A percentile compares a stretch with the other conserved stretches of the same genome.
Evolutionary conservation across 2,329 filamentous ascomycete species (phyloP).

Genomic region (Podosphaera aphanis): DNA sequence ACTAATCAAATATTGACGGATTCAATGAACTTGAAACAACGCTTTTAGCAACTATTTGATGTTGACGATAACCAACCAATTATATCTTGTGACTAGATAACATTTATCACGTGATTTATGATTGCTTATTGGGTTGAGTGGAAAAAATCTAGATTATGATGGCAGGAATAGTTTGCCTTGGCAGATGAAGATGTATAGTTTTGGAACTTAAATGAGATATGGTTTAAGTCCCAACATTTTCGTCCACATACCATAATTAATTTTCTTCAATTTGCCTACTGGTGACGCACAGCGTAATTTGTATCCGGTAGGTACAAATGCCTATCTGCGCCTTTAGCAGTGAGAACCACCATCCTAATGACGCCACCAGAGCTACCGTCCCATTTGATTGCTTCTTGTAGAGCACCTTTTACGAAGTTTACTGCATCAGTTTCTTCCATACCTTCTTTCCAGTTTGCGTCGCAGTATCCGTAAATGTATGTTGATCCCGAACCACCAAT

Average conservation of each 20-base stretch:
- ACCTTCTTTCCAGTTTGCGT: slow-evolving; percentile 80
- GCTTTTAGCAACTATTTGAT: neutral
- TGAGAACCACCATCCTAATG: slow-evolving; percentile 92
- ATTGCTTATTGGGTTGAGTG: neutral
- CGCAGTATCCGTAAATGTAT: slow-evolving; percentile 98
- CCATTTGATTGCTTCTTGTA: slow-evolving; percentile 96
- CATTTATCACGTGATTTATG: neutral
- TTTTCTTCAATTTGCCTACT: slow-evolving; percentile 26
- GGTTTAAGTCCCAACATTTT: too few species aligned
- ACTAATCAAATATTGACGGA: too few species aligned
- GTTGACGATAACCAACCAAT: neutral
- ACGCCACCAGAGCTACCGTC: slow-evolving; percentile 96
- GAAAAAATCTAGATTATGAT: too few species aligned
- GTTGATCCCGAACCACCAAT: slow-evolving; percentile 94
- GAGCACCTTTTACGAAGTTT: slow-evolving; percentile 71
- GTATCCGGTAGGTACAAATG: slow-evolving; percentile 91
- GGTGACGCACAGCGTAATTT: slow-evolving; percentile 35
- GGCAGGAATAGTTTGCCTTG: neutral
- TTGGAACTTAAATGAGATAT: too few species aligned
- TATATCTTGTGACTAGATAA: neutral
- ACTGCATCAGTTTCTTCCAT: slow-evolving; percentile 88
- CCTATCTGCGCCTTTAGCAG: slow-evolving; percentile 66
- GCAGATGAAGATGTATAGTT: neutral
- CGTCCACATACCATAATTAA: neutral
- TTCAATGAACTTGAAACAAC: neutral